A percentile compares a stretch with the other conserved stretches of the same genome.
Evolutionary conservation across 2,329 filamentous ascomycete species (phyloP).

Genomic region (Paradendryphiella salina): DNA sequence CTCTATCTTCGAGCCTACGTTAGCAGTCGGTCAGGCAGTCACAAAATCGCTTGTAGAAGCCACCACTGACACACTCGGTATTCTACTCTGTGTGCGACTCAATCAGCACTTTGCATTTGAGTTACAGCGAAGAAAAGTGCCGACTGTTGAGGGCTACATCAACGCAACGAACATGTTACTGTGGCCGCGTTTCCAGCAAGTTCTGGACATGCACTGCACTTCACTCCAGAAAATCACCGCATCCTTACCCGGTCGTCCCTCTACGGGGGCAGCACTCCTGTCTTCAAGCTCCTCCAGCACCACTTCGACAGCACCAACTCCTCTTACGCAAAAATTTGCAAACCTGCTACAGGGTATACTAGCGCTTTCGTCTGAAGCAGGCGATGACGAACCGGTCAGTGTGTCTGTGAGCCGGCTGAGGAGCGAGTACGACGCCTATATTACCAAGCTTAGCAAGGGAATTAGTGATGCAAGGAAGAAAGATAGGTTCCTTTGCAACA

Average conservation of each 20-base stretch:
- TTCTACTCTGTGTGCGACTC: conserved; percentile 86
- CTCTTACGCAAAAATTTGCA: conserved; percentile 91
- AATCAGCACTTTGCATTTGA: conserved; percentile 96
- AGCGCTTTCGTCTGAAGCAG: conserved; percentile 80
- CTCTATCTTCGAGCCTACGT: conserved; percentile 87
- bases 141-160: conserved; percentile 85
- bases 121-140: conserved; percentile 86
- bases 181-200: conserved; percentile 91
- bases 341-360: conserved; percentile 88
- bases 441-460: conserved; percentile 74
- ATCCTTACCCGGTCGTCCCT: conserved; percentile 45
- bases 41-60: conserved; percentile 76
- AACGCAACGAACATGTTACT: conserved; percentile 95
- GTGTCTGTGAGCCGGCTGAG: conserved; percentile 77
- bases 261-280: conserved; percentile 42
- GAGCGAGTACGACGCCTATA: conserved; percentile 79
- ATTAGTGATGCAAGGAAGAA: conserved; percentile 79
- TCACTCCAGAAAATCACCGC: conserved; percentile 68
- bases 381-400: conserved; percentile 90
- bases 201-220: conserved; percentile 92
- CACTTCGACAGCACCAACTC: conserved; percentile 80
- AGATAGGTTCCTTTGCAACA: conserved; percentile 90
- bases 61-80: conserved; percentile 80
- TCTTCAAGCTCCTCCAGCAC: conserved; percentile 50
- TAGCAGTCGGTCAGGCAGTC: conserved; percentile 76